phyloP scores from a whole-genome alignment of 2,329 filamentous ascomycete species.

The Epicoccum sorghinum region DNA sequence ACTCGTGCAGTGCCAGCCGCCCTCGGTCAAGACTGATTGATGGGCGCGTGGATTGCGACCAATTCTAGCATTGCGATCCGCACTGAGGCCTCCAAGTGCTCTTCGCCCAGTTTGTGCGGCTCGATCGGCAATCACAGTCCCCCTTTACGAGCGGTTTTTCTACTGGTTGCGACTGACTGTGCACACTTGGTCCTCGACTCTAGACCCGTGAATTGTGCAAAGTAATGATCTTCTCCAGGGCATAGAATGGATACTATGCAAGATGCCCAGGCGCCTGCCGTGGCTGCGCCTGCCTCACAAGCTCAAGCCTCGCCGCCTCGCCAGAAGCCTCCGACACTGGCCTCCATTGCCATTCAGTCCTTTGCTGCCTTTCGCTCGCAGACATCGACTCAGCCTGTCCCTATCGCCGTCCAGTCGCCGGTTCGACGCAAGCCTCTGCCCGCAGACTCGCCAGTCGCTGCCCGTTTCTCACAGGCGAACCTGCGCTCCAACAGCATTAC shows the following conservation, averaged over 20 bases:
- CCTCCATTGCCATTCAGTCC: conserved; percentile 50
- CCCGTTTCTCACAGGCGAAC: conserved; percentile 51
- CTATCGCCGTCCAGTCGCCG: conserved; percentile 45
- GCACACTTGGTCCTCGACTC: conserved; percentile 25
- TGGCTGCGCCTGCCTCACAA: conserved; percentile 29
- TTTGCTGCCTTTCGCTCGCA: conserved; percentile 54
- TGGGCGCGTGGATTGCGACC: conserved; percentile 32
- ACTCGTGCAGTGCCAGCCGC: conserved; percentile 32
- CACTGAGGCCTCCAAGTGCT: conserved; percentile 31
- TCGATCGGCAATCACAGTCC: conserved; percentile 30
- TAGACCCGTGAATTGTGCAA: conserved; percentile 43
- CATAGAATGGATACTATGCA: conserved; percentile 41
- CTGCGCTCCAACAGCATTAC: conserved; percentile 50
- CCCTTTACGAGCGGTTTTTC: conserved; percentile 37
- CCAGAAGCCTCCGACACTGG: conserved; percentile 44
- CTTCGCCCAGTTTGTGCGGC: conserved; percentile 31
- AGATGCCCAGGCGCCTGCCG: conserved; percentile 33
- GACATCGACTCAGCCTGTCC: conserved; percentile 49
- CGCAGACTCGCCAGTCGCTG: conserved; percentile 55
- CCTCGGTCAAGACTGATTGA: conserved; percentile 17
- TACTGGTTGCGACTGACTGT: conserved; percentile 26
- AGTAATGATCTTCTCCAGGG: conserved; percentile 37
- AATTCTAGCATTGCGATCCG: conserved; percentile 40
- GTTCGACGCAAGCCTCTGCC: conserved; percentile 63
- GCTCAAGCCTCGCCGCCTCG: conserved; percentile 34